Base-by-base conservation (phyloP, 306 rosid species). In the Medicago lupulina region DNA sequence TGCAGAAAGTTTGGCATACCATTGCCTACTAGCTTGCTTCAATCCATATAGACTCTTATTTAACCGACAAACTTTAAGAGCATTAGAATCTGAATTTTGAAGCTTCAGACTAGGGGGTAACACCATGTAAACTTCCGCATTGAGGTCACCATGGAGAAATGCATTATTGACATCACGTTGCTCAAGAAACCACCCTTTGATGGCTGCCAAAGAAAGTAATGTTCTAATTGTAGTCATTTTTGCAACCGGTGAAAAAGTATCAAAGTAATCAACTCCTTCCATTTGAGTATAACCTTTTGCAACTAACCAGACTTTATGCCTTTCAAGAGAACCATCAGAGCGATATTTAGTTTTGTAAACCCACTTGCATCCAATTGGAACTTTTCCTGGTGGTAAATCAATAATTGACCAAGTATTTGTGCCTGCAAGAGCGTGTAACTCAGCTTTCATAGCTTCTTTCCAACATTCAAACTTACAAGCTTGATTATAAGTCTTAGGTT, bases 231-330 rank as follows among this genome's bases (percentile, higher is more conserved):
- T 53, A 1, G 60, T 53, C 23, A 53, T n/a, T 17, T 53, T 53
- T n/a, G 23, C 60, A 53, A 53, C 60, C 21, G 25, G 23, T 53
- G 25, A 53, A 53, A 53, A 53, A 17, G 23, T 21, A 54, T 54
- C 60, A 54, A 54, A 54, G 25, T 54, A 54, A 54, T 54, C 13
- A 54, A 54, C 25, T n/a, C 60, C 60, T 54, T 54, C 25, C 25
- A 54, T 53, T 53, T 53, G 23, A n/a, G 60, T 54, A 18, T 54
- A 54, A 7, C 28, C 60, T 5, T 54, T 54, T 16, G 60, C 60
- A 54, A 54, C 60, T 17, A 54, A 8, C 1, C 11, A 1, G 6
- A 13, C 28, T 17, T 54, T n/a, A 18, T 54, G 23, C 11, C 14
- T 44, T 44, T 44, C 5, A 44, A 44, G 50, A 44, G 60, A 54